Conservation (phyloP, 2,329 filamentous ascomycete genomes). For the Chaetothyriales sp. region DNA sequence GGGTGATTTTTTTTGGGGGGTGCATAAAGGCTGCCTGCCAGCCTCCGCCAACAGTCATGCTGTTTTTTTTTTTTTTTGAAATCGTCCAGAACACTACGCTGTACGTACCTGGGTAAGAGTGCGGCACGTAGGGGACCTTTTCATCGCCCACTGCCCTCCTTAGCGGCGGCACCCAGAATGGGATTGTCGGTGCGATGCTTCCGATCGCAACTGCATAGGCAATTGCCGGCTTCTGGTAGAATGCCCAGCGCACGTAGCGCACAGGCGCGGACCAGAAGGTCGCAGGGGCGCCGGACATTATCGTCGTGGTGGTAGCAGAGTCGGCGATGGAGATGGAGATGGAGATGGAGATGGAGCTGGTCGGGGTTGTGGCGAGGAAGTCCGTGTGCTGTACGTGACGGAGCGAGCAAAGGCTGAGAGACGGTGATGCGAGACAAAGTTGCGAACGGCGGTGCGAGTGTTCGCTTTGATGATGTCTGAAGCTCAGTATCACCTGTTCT, state of each 20-base stretch:
- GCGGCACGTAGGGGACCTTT: slow-evolving; percentile 55
- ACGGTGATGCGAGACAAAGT: neutral
- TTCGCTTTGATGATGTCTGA: neutral
- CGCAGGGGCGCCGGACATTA: slow-evolving; percentile 42
- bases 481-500: neutral
- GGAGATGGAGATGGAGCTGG: slow-evolving; percentile 3
- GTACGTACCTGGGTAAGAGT: slow-evolving; percentile 81
- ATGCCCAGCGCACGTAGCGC: slow-evolving; percentile 75
- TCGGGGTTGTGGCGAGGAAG: neutral
- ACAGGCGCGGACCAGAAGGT: slow-evolving; percentile 69
- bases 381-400: neutral
- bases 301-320: slow-evolving; percentile 1
- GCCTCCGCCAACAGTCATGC: no score
- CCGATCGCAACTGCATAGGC: slow-evolving; percentile 77
- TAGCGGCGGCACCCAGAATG: slow-evolving; percentile 60
- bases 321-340: neutral
- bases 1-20: no score
- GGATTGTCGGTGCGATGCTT: slow-evolving; percentile 51
- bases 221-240: slow-evolving; percentile 75
- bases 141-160: slow-evolving; percentile 59
- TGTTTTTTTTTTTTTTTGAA: no score
- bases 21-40: no score
- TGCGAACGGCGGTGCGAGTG: neutral
- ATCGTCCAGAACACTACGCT: no score
- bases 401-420: neutral